Evolutionary conservation across 805 yeast genomes (phyloP).

Genomic region (Saccharomycopsis sp.): DNA sequence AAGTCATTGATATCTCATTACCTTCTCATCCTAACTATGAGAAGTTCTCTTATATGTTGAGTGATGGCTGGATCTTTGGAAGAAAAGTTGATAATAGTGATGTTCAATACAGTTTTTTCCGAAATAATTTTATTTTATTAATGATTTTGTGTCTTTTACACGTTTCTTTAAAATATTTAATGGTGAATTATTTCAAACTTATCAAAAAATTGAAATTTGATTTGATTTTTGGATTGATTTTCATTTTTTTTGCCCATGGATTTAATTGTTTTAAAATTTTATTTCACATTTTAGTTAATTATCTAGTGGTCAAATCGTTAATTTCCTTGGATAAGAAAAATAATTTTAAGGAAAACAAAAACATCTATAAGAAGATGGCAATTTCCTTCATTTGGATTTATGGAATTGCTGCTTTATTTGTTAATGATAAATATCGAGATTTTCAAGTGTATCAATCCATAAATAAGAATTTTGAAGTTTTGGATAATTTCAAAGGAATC

Average conservation of each 20-base stretch:
- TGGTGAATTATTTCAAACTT: conserved; percentile 1
- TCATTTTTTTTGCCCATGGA: conserved; percentile 73
- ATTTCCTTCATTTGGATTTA: conserved; percentile 55
- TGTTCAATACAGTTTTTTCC: conserved; percentile 75
- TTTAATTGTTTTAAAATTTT: conserved; percentile 53
- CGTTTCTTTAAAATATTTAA: conserved; percentile 26
- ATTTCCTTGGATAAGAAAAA: conserved; percentile 9
- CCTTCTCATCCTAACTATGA: conserved; percentile 66
- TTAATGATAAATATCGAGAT: conserved; percentile 59
- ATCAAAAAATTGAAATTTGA: conserved; percentile 53
- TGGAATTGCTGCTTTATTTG: conserved; percentile 66
- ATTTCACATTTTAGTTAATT: conserved; percentile 47
- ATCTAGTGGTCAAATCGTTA: conserved; percentile 24
- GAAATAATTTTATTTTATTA: conserved; percentile 66
- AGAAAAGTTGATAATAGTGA: conserved; percentile 90
- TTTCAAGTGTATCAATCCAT: conserved; percentile 36
- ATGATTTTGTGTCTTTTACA: conserved; percentile 48
- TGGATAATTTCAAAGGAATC: conserved; percentile 65
- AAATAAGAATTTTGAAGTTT: conserved; percentile 30
- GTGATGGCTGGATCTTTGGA: conserved; percentile 85
- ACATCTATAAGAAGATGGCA: conserved; percentile 28
- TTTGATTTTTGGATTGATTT: conserved; percentile 55
- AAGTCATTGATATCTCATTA: conserved; percentile 74
- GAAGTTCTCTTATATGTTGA: conserved; percentile 46
- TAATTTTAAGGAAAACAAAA: conserved; percentile 17